A percentile compares a stretch with the other conserved stretches of the same genome.
Conservation (phyloP, 2,329 filamentous ascomycete genomes). For the Aureobasidium uvarum region DNA sequence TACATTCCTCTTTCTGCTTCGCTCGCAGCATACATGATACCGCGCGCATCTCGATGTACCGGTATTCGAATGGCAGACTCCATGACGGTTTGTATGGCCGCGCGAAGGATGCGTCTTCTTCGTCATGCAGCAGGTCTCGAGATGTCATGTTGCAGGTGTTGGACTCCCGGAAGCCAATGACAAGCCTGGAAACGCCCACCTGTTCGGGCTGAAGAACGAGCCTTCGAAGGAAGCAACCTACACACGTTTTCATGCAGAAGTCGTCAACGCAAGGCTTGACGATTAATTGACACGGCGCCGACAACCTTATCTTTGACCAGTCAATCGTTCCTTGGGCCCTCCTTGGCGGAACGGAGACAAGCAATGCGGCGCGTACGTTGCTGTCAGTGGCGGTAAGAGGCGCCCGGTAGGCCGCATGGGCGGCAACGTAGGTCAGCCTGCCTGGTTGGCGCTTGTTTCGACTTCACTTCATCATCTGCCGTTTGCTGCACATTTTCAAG, state of each 20-base stretch:
- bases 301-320: slow-evolving; percentile 8
- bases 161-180: slow-evolving; percentile 2
- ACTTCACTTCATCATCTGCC: slow-evolving; percentile 1
- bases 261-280: slow-evolving; percentile 2
- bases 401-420: slow-evolving; percentile 11
- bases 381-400: slow-evolving; percentile 4
- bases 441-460: slow-evolving; percentile 1
- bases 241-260: neutral
- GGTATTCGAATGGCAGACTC: neutral
- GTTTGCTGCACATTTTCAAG: neutral
- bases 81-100: neutral
- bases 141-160: neutral
- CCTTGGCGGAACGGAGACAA: slow-evolving; percentile 10
- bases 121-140: neutral
- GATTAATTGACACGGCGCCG: neutral
- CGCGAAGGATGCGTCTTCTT: neutral
- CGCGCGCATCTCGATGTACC: neutral
- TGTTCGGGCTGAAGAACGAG: slow-evolving; percentile 1
- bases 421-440: neutral
- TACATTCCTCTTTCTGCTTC: neutral
- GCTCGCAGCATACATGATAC: neutral
- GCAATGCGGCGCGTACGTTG: slow-evolving; percentile 5
- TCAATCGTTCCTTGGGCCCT: neutral
- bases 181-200: slow-evolving; percentile 11
- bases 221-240: slow-evolving; percentile 1